These are phyloP conservation scores for Sporothrix pseudoabietina DNA, from an alignment of 2,329 filamentous ascomycete species.

Conservation along the genomic window DNA sequence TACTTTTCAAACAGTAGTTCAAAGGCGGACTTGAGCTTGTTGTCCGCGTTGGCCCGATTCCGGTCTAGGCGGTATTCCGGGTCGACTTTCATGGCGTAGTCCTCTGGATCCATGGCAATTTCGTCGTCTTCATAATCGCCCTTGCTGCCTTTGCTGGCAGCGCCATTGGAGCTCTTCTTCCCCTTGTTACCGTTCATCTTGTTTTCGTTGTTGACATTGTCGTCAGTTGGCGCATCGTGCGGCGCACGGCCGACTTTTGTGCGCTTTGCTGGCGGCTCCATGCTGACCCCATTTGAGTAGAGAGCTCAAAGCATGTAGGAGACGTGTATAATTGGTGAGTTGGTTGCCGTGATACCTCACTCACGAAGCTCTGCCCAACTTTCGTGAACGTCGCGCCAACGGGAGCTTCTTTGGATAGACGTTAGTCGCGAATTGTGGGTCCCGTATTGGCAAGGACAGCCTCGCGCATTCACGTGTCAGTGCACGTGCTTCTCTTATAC, in stretches of 20 bases:
- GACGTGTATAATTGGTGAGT: not conserved
- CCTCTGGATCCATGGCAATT: slow-evolving; percentile 51
- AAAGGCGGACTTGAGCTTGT: slow-evolving; percentile 77
- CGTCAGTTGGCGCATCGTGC: slow-evolving; percentile 17
- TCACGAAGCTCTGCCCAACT: no score
- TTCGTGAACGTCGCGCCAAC: slow-evolving; percentile 1
- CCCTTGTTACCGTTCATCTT: not conserved
- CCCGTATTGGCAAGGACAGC: not conserved
- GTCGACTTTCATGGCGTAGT: slow-evolving; percentile 53
- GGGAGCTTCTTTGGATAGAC: not conserved
- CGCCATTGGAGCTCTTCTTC: not conserved
- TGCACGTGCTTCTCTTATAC: not conserved
- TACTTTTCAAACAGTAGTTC: slow-evolving; percentile 91
- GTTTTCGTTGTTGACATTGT: slow-evolving; percentile 1
- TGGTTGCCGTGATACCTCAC: no score
- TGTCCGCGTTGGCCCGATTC: slow-evolving; percentile 66
- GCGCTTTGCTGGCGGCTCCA: slow-evolving; percentile 34
- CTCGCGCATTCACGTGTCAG: not conserved
- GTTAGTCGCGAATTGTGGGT: slow-evolving; percentile 2
- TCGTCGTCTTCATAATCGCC: slow-evolving; percentile 51
- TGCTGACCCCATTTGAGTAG: slow-evolving; percentile 24
- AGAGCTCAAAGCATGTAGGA: not conserved
- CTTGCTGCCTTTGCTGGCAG: not conserved
- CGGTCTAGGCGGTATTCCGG: slow-evolving; percentile 60
- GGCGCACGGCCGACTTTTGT: slow-evolving; percentile 29